Evolutionary conservation across 305 asterid species (phyloP).

Genomic region (Withania somnifera): DNA sequence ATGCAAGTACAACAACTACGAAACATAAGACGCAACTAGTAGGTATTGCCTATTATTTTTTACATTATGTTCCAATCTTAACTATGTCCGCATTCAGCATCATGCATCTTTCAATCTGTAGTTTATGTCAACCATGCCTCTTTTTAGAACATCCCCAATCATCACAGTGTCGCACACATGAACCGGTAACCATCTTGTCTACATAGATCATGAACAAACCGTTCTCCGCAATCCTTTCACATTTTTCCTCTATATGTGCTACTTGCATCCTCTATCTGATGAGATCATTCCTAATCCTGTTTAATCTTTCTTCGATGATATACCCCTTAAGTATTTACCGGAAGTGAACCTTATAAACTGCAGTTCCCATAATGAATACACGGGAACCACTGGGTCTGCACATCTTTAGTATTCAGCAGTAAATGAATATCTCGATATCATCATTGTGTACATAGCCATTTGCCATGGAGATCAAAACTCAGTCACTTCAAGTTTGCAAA

Average conservation of each 20-base stretch:
- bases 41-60: background rate
- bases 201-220: background rate
- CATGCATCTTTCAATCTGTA: background rate
- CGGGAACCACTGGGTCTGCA: too few species aligned
- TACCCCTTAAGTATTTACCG: background rate
- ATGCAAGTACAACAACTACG: background rate
- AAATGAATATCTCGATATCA: background rate
- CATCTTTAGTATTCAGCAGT: background rate
- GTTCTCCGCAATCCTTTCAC: background rate
- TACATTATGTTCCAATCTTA: background rate
- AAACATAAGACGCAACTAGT: background rate
- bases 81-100: background rate
- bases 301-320: background rate
- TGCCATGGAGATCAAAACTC: background rate
- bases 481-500: background rate
- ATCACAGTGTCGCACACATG: background rate
- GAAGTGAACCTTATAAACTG: background rate
- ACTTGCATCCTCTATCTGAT: background rate
- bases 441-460: background rate
- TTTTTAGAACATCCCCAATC: background rate
- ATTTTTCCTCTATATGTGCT: background rate
- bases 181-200: background rate
- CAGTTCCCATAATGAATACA: background rate
- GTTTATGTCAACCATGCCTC: background rate
- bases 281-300: background rate